Percentiles rank a stretch among this genome's conserved stretches.
These are phyloP conservation scores for Coniella lustricola DNA, from an alignment of 2,329 filamentous ascomycete species.

Conservation along the genomic window DNA sequence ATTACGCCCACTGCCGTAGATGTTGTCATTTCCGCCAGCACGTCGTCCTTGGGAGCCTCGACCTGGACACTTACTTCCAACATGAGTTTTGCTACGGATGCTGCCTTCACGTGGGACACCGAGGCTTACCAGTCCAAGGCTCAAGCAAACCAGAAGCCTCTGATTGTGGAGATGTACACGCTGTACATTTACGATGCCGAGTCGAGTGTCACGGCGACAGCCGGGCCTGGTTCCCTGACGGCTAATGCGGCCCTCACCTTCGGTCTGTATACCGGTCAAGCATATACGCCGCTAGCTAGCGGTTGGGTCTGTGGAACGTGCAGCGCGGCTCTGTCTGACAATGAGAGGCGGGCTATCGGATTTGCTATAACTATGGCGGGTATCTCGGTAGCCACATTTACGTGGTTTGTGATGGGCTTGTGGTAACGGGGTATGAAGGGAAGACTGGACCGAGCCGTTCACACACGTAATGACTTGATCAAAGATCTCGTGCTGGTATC, in stretches of 20 bases:
- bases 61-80: constrained; percentile 58
- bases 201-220: constrained; percentile 39
- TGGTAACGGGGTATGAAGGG: constrained; percentile 3
- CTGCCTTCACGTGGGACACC: constrained; percentile 53
- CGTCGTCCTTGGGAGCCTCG: constrained; percentile 29
- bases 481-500: constrained; percentile 3
- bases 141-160: constrained; percentile 32
- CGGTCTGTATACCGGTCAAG: constrained; percentile 47
- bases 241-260: constrained; percentile 44
- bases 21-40: constrained; percentile 49
- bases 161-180: constrained; percentile 51
- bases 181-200: constrained; percentile 56
- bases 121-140: constrained; percentile 39
- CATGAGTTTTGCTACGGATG: constrained; percentile 49
- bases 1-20: constrained; percentile 54
- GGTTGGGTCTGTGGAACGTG: constrained; percentile 52
- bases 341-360: constrained; percentile 41
- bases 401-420: constrained; percentile 55
- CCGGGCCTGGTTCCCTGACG: constrained; percentile 49
- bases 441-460: neutral
- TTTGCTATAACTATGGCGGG: constrained; percentile 48
- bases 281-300: constrained; percentile 43
- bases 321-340: constrained; percentile 41
- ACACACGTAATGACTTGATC: neutral
- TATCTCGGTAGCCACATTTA: constrained; percentile 53